Conservation (phyloP, 2,329 filamentous ascomycete species). For the Colletotrichum sp. region DNA sequence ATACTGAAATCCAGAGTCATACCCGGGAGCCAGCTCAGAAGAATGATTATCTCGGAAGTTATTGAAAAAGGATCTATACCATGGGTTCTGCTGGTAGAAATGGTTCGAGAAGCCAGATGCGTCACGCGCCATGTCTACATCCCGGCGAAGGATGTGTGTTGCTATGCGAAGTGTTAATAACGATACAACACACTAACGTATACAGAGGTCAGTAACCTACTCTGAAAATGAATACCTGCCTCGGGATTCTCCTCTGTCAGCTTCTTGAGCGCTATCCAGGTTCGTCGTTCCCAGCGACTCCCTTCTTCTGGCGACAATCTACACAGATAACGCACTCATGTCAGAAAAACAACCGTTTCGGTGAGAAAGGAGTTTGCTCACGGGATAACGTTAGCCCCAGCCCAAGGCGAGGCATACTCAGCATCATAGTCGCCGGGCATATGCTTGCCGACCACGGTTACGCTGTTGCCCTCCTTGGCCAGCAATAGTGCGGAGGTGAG, state of each 20-base stretch:
- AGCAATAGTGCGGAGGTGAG: conserved; percentile 56
- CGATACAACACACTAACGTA: too few relatives aligned
- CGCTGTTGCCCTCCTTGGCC: conserved; percentile 45
- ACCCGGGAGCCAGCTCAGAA: conserved; percentile 63
- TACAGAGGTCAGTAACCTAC: conserved; percentile 40
- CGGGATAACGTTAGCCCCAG: conserved; percentile 77
- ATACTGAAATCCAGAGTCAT: conserved; percentile 63
- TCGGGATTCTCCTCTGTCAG: conserved; percentile 68
- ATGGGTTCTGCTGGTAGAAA: conserved; percentile 68
- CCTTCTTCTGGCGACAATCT: conserved; percentile 37
- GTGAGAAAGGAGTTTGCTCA: conserved; percentile 40
- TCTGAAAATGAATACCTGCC: conserved; percentile 76
- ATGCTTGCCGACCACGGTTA: conserved; percentile 65
- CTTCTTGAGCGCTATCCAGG: conserved; percentile 61
- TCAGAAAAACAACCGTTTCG: neutral
- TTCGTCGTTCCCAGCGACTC: conserved; percentile 59
- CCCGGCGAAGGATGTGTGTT: conserved; percentile 50
- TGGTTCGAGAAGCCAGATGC: conserved; percentile 67
- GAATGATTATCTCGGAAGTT: conserved; percentile 69
- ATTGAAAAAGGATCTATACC: conserved; percentile 75
- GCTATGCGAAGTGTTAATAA: too few relatives aligned
- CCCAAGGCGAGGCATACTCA: conserved; percentile 83
- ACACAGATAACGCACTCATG: neutral
- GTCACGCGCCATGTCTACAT: conserved; percentile 61
- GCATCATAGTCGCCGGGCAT: conserved; percentile 88